Evolutionary conservation across 1,284 basidiomycete species (phyloP).

Genomic region (Tilletia caries): DNA sequence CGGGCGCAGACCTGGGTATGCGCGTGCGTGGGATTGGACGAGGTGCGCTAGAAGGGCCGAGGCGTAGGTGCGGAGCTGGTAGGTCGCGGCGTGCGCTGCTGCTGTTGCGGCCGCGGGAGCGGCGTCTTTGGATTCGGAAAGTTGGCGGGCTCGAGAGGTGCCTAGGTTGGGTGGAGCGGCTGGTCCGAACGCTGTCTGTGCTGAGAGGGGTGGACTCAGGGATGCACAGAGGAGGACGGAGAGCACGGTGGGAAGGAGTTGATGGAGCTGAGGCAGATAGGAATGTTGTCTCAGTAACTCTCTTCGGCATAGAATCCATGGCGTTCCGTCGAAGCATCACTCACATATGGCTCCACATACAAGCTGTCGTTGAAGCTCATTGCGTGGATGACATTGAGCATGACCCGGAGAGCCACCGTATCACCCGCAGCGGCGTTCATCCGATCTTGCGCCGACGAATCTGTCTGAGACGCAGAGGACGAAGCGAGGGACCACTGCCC

Average conservation of each 20-base stretch:
- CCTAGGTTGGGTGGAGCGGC: not conserved
- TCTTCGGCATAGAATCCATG: not conserved
- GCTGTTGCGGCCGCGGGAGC: conserved; percentile 28
- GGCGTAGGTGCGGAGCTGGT: conserved; percentile 35
- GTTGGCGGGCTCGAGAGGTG: not conserved
- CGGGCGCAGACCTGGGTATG: conserved; percentile 76
- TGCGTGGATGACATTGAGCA: conserved; percentile 44
- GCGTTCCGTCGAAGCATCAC: conserved; percentile 49
- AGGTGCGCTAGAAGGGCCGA: conserved; percentile 72
- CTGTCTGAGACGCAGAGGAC: conserved; percentile 63
- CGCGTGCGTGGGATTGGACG: conserved; percentile 62
- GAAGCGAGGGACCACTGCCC: conserved; percentile 56
- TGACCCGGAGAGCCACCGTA: conserved; percentile 38
- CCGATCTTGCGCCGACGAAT: not conserved
- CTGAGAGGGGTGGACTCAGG: conserved; percentile 56
- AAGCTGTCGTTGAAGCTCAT: conserved; percentile 66
- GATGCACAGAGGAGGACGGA: conserved; percentile 83
- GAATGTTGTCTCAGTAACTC: not conserved
- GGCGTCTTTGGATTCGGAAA: conserved; percentile 15
- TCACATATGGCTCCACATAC: conserved; percentile 93
- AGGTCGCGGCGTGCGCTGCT: conserved; percentile 17
- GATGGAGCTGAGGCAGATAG: conserved; percentile 69
- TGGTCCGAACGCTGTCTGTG: conserved; percentile 19
- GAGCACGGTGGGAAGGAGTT: conserved; percentile 87
- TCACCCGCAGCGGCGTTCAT: conserved; percentile 18